Evolutionary conservation across 2,329 filamentous ascomycete species (phyloP).

Genomic region (Colletotrichum eremochloae): DNA sequence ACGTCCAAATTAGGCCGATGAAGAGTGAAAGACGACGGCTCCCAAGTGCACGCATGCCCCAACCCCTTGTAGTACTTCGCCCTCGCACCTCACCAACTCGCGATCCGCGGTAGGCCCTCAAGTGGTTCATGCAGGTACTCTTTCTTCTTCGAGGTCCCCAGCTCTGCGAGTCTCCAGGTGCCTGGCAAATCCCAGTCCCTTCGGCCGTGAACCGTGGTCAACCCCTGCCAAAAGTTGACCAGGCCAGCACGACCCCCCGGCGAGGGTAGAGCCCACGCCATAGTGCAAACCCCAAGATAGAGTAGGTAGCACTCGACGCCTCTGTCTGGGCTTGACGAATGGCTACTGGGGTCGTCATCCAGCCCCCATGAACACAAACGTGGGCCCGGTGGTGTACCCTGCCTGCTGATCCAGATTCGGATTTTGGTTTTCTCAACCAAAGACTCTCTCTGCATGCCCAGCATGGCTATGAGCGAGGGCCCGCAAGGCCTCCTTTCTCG

Average conservation of each 20-base stretch:
- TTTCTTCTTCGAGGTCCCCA: conserved; percentile 32
- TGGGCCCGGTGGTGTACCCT: conserved; percentile 29
- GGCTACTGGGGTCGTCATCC: conserved; percentile 10
- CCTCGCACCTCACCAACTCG: conserved; percentile 36
- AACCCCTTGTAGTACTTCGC: conserved; percentile 30
- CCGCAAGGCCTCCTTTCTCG: conserved; percentile 12
- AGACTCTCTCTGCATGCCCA: background rate
- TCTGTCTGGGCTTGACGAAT: conserved; percentile 25
- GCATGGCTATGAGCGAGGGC: conserved; percentile 12
- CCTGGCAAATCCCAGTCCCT: conserved; percentile 27
- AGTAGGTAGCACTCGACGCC: conserved; percentile 24
- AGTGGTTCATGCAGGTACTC: conserved; percentile 44
- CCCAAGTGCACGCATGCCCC: conserved; percentile 18
- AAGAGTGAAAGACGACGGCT: conserved; percentile 15
- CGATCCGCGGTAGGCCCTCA: conserved; percentile 34
- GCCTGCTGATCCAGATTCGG: conserved; percentile 30
- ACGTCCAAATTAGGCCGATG: conserved; percentile 26
- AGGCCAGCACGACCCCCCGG: conserved; percentile 13
- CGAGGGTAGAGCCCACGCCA: conserved; percentile 27
- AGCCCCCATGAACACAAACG: conserved; percentile 19
- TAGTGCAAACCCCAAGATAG: conserved; percentile 31
- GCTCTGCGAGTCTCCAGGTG: conserved; percentile 31
- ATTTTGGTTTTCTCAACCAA: conserved; percentile 14
- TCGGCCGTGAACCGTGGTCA: conserved; percentile 29
- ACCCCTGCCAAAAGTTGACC: conserved; percentile 29